A percentile compares a stretch with the other conserved stretches of the same genome.
Evolutionary conservation across 805 yeast genomes (phyloP).

Genomic region (Nakazawaea peltata): DNA sequence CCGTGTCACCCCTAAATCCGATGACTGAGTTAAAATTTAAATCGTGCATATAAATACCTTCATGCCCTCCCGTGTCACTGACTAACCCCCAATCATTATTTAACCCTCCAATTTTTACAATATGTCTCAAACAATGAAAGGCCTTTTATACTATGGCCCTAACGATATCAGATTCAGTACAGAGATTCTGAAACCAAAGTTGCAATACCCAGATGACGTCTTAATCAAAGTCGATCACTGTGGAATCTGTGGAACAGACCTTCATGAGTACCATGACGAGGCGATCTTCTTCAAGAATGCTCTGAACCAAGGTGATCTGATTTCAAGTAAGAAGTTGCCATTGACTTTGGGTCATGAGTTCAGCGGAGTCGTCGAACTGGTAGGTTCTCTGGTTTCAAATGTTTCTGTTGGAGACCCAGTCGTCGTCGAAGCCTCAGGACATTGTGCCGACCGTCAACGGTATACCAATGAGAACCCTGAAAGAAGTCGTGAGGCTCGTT

Average conservation of each 20-base stretch:
- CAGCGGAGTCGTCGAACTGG: constrained; percentile 33
- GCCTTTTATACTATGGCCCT: constrained; percentile 38
- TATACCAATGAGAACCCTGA: constrained; percentile 16
- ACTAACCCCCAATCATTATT: too few species aligned
- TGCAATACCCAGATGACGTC: constrained; percentile 17
- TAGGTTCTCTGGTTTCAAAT: constrained; percentile 37
- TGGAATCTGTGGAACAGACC: constrained; percentile 60
- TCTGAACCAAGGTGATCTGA: constrained; percentile 7
- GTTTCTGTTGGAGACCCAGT: constrained; percentile 49
- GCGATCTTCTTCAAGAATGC: constrained; percentile 45
- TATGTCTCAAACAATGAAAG: constrained; percentile 29
- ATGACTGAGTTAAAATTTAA: too few species aligned
- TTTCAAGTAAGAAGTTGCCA: constrained; percentile 20
- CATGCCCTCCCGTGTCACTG: too few species aligned
- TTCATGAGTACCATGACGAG: constrained; percentile 49
- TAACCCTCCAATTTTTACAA: too few species aligned
- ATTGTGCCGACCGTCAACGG: constrained; percentile 25
- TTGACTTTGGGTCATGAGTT: constrained; percentile 46
- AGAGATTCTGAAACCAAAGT: constrained; percentile 15
- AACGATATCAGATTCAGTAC: constrained; percentile 34
- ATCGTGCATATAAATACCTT: too few species aligned
- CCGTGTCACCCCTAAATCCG: too few species aligned
- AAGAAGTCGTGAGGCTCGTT: constrained; percentile 15
- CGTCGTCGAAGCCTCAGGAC: constrained; percentile 54
- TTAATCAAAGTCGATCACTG: constrained; percentile 32